phyloP scores from a whole-genome alignment of 208 protist genomes.

The Vickermania ingenoplastis region DNA sequence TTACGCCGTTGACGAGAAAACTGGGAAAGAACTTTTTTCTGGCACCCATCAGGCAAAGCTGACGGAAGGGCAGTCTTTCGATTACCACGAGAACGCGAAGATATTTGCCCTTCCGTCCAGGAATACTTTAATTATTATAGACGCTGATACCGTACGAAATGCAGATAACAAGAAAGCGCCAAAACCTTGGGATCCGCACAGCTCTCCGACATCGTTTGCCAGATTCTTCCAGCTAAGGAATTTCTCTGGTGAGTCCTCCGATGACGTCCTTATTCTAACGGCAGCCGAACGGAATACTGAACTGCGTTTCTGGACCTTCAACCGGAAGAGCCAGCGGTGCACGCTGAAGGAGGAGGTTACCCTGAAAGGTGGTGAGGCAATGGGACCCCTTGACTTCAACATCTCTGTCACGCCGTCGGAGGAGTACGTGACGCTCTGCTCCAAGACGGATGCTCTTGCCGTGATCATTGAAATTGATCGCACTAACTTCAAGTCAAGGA shows the following conservation, averaged over 20 bases:
- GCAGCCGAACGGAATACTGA: conserved; percentile 69
- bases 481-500: conserved; percentile 59
- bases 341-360: conserved; percentile 74
- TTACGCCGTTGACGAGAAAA: conserved; percentile 58
- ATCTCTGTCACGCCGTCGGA: conserved; percentile 69
- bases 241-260: conserved; percentile 41
- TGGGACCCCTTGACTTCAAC: conserved; percentile 34
- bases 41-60: conserved; percentile 36
- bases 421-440: conserved; percentile 83
- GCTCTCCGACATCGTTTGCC: conserved; percentile 61
- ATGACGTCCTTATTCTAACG: conserved; percentile 60
- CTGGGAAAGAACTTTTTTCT: conserved; percentile 16
- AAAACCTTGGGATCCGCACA: conserved; percentile 79
- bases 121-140: conserved; percentile 32
- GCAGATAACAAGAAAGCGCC: conserved; percentile 42
- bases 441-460: conserved; percentile 36
- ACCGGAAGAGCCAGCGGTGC: conserved; percentile 53
- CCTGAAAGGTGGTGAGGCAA: conserved; percentile 23
- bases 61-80: conserved; percentile 56
- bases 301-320: conserved; percentile 78
- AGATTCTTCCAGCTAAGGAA: conserved; percentile 58
- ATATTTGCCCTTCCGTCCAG: conserved; percentile 64
- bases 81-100: conserved; percentile 45
- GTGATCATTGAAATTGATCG: conserved; percentile 77
- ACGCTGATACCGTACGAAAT: conserved; percentile 61